These are phyloP conservation scores for Populus hybrid DNA, from an alignment of 441 rosid genomes.

Conservation along the genomic window DNA sequence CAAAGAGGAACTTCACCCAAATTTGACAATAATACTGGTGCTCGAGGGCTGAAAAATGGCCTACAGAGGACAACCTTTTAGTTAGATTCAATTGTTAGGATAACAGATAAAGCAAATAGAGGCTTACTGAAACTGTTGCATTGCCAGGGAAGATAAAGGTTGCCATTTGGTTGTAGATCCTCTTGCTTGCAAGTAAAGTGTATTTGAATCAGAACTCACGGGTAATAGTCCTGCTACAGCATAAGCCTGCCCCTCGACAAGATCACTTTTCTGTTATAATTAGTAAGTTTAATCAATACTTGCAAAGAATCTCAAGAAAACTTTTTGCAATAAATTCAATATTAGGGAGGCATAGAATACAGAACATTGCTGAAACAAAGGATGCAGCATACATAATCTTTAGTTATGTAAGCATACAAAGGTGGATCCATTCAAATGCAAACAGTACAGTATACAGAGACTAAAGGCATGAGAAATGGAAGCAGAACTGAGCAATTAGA, in stretches of 20 bases:
- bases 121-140: conserved; percentile 59
- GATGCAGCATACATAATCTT: neutral
- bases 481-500: conserved; percentile 21
- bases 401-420: neutral
- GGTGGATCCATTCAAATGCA: neutral
- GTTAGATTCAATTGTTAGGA: conserved; percentile 18
- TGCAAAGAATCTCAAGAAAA: neutral
- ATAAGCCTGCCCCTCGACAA: conserved; percentile 90
- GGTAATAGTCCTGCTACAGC: conserved; percentile 64
- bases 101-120: conserved; percentile 13
- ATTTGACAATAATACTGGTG: conserved; percentile 49
- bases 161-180: conserved; percentile 67
- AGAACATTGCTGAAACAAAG: neutral
- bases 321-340: neutral
- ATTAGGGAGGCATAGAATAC: neutral
- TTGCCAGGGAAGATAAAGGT: conserved; percentile 37
- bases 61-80: conserved; percentile 37
- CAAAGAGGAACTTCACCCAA: conserved; percentile 80
- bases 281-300: neutral
- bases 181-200: conserved; percentile 80
- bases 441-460: conserved; percentile 3
- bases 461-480: conserved; percentile 1
- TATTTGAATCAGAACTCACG: conserved; percentile 53
- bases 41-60: conserved; percentile 82
- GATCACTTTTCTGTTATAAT: conserved; percentile 53